Evolutionary conservation across 2,329 filamentous ascomycete species (phyloP).

Genomic region (Neopestalotiopsis sp.): DNA sequence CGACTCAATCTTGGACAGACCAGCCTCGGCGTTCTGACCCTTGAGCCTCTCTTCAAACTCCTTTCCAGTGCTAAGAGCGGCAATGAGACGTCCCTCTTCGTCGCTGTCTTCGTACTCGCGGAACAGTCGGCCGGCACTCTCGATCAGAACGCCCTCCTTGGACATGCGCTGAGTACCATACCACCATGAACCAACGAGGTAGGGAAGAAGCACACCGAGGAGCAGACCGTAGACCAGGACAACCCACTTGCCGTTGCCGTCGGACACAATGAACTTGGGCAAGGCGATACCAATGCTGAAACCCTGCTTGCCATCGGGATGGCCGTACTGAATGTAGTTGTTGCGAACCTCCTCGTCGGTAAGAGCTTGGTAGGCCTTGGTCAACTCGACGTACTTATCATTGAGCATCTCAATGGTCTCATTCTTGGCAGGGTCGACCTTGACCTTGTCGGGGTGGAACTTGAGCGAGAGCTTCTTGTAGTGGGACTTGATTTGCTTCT

Average conservation of each 20-base stretch:
- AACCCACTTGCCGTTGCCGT: conserved; percentile 95
- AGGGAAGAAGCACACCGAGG: conserved; percentile 88
- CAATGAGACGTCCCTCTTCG: conserved; percentile 78
- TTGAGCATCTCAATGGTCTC: conserved; percentile 86
- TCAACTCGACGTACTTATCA: conserved; percentile 89
- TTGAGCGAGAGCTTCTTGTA: conserved; percentile 87
- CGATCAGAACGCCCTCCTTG: conserved; percentile 90
- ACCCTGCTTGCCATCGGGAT: conserved; percentile 97
- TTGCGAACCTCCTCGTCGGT: conserved; percentile 97
- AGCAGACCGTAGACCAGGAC: conserved; percentile 86
- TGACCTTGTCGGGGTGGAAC: conserved; percentile 91
- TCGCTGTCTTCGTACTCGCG: conserved; percentile 88
- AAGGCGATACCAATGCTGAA: conserved; percentile 97
- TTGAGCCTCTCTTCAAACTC: conserved; percentile 81
- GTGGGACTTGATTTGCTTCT: conserved; percentile 90
- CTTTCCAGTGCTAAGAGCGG: conserved; percentile 81
- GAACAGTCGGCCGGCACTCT: conserved; percentile 94
- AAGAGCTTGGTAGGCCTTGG: conserved; percentile 96
- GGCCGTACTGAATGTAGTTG: conserved; percentile 94
- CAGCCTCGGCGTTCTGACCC: conserved; percentile 79
- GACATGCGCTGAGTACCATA: conserved; percentile 94
- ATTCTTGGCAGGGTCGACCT: conserved; percentile 82
- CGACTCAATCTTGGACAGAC: conserved; percentile 83
- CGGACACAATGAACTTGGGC: conserved; percentile 88
- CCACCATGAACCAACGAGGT: conserved; percentile 97